Base-by-base conservation (phyloP, 2,329 filamentous ascomycete genomes). In the Diaporthe citrichinensis region DNA sequence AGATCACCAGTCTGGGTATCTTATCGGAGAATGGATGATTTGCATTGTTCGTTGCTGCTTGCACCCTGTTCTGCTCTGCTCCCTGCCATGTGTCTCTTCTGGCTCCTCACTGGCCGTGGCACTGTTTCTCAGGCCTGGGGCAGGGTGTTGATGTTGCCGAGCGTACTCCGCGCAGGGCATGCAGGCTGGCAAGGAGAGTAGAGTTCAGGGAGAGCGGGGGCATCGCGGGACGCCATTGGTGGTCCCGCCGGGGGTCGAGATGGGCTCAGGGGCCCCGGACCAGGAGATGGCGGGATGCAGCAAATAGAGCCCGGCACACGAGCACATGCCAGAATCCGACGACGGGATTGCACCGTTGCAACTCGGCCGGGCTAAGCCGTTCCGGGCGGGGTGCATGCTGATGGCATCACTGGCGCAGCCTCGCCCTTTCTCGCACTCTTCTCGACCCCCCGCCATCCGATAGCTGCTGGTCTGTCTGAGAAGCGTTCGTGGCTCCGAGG, bases 321-420 rank as follows among this genome's bases (percentile, higher is more conserved):
- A 62, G 76, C 76, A 77, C 76, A 77, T 77, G 76, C 36, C 49
- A 61, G 25, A 51, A 74, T 31, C 67, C 41, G 41, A 69, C 74
- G 69, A 76, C 61, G 67, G 74, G 74, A 77, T 77, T 77, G 76
- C 68, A 57, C 61, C 41, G 53, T 61, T 62, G 57, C 61, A 69
- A 17, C 25, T n/a, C 46, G 44, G 51, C 10, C 36, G 65, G 53
- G 72, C 74, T 76, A 76, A 41, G 72, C 71, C 72, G 28, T 69
- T 65, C 31, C 61, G 57, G 71, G 74, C 71, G 49, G 53, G 34
- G 7, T 69, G 74, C 74, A 73, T 65, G 53, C 25, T 28, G 53
- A 25, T 53, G 65, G 65, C 34, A 69, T 41, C 46, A 55, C 34
- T 46, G 67, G 67, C 46, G 46, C 36, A 41, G 55, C 67, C 51